These are phyloP conservation scores for Saraca asoca DNA, from an alignment of 331 rosid species.

Conservation along the genomic window DNA sequence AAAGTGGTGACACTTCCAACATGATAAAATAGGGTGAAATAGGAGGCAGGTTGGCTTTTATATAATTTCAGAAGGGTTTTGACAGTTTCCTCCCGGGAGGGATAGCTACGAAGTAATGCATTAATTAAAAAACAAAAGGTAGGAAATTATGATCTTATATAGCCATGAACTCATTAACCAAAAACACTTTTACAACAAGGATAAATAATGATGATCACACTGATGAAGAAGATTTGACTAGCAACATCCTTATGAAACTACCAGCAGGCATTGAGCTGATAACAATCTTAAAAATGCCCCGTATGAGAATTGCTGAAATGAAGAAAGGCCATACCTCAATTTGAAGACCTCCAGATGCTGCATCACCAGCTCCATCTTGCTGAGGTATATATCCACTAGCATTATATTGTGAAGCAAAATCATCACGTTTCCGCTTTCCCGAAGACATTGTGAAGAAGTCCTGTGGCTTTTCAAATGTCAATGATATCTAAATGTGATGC, in stretches of 20 bases:
- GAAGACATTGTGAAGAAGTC: conserved; percentile 67
- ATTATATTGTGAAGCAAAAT: conserved; percentile 69
- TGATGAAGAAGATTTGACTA: neutral
- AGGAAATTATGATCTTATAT: neutral
- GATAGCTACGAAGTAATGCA: too few relatives aligned
- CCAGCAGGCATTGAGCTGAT: neutral
- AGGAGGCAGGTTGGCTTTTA: too few relatives aligned
- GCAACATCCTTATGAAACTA: conserved; percentile 14
- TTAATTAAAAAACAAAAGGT: too few relatives aligned
- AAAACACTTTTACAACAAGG: neutral
- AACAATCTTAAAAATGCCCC: neutral
- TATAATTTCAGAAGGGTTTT: too few relatives aligned
- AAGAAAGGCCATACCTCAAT: conserved; percentile 61
- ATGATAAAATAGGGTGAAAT: too few relatives aligned
- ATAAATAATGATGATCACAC: neutral
- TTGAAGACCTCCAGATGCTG: conserved; percentile 54
- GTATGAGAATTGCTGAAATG: conserved; percentile 9
- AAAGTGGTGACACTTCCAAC: too few relatives aligned
- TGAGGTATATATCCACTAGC: conserved; percentile 85
- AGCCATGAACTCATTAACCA: conserved; percentile 17
- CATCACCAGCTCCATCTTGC: conserved; percentile 98
- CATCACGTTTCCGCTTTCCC: conserved; percentile 96
- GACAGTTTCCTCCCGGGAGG: too few relatives aligned
- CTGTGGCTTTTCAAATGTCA: conserved; percentile 50
- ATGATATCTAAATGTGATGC: conserved; percentile 28